Percentiles rank a stretch among this genome's conserved stretches.
Conservation (phyloP, 495 filamentous ascomycete genomes). For the Podospora comata region DNA sequence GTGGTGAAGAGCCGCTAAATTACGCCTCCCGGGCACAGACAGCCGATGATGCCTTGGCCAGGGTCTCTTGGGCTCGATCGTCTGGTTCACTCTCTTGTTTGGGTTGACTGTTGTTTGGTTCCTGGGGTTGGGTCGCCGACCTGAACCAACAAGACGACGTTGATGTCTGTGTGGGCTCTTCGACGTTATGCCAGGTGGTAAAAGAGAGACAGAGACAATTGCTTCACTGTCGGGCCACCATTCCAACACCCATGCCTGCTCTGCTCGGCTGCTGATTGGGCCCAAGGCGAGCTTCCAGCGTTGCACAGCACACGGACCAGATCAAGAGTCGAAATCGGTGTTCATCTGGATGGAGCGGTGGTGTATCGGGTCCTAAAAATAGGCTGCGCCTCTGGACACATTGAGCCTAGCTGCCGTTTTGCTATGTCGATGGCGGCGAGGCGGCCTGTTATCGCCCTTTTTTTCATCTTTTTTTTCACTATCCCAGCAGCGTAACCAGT, state of each 20-base stretch:
- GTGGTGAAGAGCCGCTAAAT: conserved; percentile 9
- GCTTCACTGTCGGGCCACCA: neutral
- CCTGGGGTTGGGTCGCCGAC: conserved; percentile 7
- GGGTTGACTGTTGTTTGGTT: neutral
- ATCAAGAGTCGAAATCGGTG: conserved; percentile 17
- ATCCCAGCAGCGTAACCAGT: neutral
- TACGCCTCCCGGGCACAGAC: conserved; percentile 4
- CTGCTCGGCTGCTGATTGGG: conserved; percentile 17
- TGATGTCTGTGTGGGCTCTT: neutral
- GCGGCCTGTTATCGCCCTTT: conserved; percentile 17
- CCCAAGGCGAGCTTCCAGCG: conserved; percentile 14
- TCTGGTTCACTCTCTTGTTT: conserved; percentile 3
- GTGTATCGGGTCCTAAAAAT: conserved; percentile 22
- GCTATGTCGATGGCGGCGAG: conserved; percentile 12
- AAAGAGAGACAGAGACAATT: neutral
- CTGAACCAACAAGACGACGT: neutral
- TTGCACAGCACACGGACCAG: conserved; percentile 19
- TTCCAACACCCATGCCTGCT: conserved; percentile 6
- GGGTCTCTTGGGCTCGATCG: conserved; percentile 4
- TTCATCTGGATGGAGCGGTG: conserved; percentile 3
- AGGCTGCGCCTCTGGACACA: conserved; percentile 17
- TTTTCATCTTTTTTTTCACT: neutral
- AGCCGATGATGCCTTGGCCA: conserved; percentile 6
- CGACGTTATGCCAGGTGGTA: neutral
- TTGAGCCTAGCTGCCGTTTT: conserved; percentile 23